Percentiles rank a stretch among this genome's conserved stretches.
These are phyloP conservation scores for Massariosphaeria phaeospora DNA, from an alignment of 495 filamentous ascomycete species.

Conservation along the genomic window DNA sequence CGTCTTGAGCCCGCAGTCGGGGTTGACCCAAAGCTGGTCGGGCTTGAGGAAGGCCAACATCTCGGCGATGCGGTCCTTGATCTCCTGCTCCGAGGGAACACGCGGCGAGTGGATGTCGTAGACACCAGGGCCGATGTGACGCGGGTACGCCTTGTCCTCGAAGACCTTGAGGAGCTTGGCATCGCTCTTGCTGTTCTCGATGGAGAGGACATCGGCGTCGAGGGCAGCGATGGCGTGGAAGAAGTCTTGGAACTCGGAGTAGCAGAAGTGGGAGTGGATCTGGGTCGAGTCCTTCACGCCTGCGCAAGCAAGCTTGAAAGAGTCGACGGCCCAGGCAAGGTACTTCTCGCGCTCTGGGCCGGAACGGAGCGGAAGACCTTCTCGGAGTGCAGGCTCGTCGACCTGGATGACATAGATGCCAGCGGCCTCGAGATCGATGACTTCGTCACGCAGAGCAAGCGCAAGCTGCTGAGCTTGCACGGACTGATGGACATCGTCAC, in stretches of 20 bases:
- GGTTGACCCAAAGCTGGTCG: constrained; percentile 97
- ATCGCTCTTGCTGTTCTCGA: constrained; percentile 99
- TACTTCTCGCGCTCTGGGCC: constrained; percentile 91
- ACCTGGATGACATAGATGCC: constrained; percentile 98
- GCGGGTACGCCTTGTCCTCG: constrained; percentile 89
- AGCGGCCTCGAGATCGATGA: constrained; percentile 92
- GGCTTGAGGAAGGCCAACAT: constrained; percentile 86
- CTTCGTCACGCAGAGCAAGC: constrained; percentile 96
- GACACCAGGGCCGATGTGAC: constrained; percentile 97
- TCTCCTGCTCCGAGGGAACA: constrained; percentile 90
- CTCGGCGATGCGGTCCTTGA: constrained; percentile 93
- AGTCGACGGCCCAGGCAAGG: constrained; percentile 91
- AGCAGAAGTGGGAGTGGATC: constrained; percentile 99
- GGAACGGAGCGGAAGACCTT: constrained; percentile 92
- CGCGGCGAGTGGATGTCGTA: constrained; percentile 99
- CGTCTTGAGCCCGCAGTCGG: constrained; percentile 98
- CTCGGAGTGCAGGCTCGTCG: constrained; percentile 97
- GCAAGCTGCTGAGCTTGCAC: constrained; percentile 98
- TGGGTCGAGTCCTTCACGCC: constrained; percentile 91
- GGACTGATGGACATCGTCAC: constrained; percentile 97
- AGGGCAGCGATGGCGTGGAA: constrained; percentile 98
- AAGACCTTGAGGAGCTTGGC: constrained; percentile 99
- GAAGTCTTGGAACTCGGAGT: constrained; percentile 99
- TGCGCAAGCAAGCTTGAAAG: constrained; percentile 89
- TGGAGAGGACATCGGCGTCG: constrained; percentile 95